phyloP scores from a whole-genome alignment of 2,329 filamentous ascomycete genomes.

The Ophiostoma sp. region DNA sequence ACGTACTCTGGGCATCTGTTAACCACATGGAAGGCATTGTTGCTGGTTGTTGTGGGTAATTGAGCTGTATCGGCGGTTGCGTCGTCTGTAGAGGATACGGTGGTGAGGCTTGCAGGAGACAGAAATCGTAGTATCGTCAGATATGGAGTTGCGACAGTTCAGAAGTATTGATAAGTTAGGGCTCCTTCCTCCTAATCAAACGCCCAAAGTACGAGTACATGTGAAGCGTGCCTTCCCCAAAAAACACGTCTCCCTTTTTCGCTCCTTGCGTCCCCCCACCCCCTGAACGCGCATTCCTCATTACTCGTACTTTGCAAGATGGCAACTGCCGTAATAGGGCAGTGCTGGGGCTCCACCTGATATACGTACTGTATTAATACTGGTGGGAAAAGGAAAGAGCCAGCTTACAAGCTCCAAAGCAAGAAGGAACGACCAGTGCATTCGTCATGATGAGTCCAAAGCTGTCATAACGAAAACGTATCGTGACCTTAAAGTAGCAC shows the following conservation, averaged over 20 bases:
- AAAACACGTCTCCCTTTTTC: slow-evolving; percentile 26
- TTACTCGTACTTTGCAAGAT: neutral
- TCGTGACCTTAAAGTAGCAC: neutral
- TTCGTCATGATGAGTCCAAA: slow-evolving; percentile 11
- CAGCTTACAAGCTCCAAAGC: neutral
- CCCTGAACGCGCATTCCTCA: slow-evolving; percentile 20
- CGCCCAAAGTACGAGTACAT: slow-evolving; percentile 10
- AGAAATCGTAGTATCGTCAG: slow-evolving; percentile 12
- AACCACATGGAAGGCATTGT: slow-evolving; percentile 89
- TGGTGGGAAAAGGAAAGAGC: slow-evolving; percentile 5
- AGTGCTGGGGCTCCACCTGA: neutral
- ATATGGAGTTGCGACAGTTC: neutral
- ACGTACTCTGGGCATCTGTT: slow-evolving; percentile 87
- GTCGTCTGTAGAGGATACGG: neutral
- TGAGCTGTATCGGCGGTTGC: neutral
- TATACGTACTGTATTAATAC: neutral
- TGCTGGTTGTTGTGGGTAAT: too few relatives aligned
- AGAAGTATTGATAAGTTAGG: neutral
- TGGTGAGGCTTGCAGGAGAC: neutral
- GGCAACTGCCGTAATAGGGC: neutral
- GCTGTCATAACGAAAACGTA: neutral
- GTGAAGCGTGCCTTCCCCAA: slow-evolving; percentile 5
- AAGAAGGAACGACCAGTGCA: neutral
- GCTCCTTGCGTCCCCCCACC: slow-evolving; percentile 15
- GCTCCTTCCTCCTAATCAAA: neutral